Base-by-base conservation (phyloP, 768 basidiomycete species). In the Hebeloma cylindrosporum region DNA sequence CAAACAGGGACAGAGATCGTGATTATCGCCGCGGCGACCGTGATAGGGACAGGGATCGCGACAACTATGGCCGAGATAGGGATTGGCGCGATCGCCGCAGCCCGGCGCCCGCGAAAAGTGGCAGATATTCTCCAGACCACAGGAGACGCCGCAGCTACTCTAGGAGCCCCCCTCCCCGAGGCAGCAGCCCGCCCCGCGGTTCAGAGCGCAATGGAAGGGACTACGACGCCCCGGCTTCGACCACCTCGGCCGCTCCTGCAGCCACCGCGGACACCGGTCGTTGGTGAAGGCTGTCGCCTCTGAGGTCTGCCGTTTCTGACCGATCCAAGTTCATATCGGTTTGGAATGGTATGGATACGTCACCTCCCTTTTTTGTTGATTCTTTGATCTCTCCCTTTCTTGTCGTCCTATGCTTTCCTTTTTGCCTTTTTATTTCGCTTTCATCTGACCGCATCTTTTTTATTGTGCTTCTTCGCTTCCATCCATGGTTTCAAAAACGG, bases 41-140 rank as follows among this genome's bases (percentile, higher is more conserved):
- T 23, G 78, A 83, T 51, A 67, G 79, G 27, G 75, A 80, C 32
- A 68, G 59, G 53, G 79, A 82, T 16, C 64, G 80, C 31, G 81
- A 84, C 59, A 75, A 74, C 34, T 85, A 84, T 51, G 85, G 84
- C 45, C 75, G 86, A 36, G 85, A 88, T 63, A 70, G 80, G 51
- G 85, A 89, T 56, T 88, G 86, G 82, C 80, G 86, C 54, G 88
- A 91, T 54, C 80, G 88, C 56, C 82, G 89, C 51, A 85, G 84
- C 70, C 82, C 85, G 38, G 71, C 83, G 45, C 79, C 84, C 38
- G 63, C 72, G 43, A 71, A 79, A 41, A 70, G 82, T 53, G 74
- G 81, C 48, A 71, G 85, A 46, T 83, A 87, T 71, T 88, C 85
- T 52, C 88, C 87, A 50, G 86, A 88, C 54, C 80, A 86, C 53